Conservation (phyloP, 176 grass and related monocot species). For the Rhynchospora breviuscula region DNA sequence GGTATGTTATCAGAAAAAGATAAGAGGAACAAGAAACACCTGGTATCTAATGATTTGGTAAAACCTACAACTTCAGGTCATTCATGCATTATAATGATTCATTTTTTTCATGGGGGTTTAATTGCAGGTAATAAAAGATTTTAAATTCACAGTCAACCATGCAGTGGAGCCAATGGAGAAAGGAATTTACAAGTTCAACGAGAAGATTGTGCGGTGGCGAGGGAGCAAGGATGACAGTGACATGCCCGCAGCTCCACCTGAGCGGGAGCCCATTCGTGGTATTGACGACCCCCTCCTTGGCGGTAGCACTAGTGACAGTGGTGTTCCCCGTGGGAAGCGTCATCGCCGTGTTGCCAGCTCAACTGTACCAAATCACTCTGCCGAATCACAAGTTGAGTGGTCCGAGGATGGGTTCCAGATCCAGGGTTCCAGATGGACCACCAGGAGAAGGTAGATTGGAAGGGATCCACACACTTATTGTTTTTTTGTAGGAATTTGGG, state of each 20-base stretch:
- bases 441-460: conserved; percentile 9
- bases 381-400: neutral
- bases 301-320: conserved; percentile 63
- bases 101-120: neutral
- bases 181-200: conserved; percentile 59
- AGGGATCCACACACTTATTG: neutral
- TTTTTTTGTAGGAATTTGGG: neutral
- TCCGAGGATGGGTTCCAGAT: conserved; percentile 25
- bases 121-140: conserved; percentile 92
- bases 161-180: conserved; percentile 86
- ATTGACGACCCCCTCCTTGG: conserved; percentile 84
- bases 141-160: conserved; percentile 87
- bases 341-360: conserved; percentile 36
- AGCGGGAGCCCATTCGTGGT: conserved; percentile 45
- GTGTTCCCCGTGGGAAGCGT: conserved; percentile 49
- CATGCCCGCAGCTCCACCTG: conserved; percentile 47
- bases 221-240: conserved; percentile 74
- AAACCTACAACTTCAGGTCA: neutral
- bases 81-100: neutral
- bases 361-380: neutral
- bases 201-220: conserved; percentile 53
- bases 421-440: conserved; percentile 21
- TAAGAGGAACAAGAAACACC: neutral
- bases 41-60: neutral
- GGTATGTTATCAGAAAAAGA: neutral